Evolutionary conservation across 768 basidiomycete species (phyloP), one percentile per base, ranked within the genome.

Genomic region (Lactarius akahatsu): DNA sequence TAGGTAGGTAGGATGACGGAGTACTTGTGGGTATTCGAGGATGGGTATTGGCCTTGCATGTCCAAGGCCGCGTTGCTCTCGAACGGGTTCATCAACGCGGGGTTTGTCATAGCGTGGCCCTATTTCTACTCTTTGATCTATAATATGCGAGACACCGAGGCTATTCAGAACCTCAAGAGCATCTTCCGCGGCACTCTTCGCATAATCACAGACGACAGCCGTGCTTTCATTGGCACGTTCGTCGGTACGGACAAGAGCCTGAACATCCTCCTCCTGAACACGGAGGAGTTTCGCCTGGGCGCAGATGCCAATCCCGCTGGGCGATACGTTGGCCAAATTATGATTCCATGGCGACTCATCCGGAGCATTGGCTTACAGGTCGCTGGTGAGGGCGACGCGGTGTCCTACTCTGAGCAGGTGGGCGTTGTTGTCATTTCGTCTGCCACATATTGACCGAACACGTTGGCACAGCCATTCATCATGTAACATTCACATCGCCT

Each of bases 1-100:
- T 96, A 96, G 1, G 94, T 96, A 36, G 94, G 94, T 1, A 96
- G 82, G 72, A 96, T 95, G 67, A 96, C 92, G 43, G 91, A 92
- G 76, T 95, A 95, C 77, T 90, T 95, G 81, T 89, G 79, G 80
- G 41, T 71, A 57, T 73, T 62, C 34, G 67, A 45, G 34, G 79
- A 73, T 61, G 57, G 43, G 72, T 75, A 55, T 32, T 71, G 69
- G 64, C 86, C 87, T 79, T 88, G 88, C 88, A 89, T 89, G 68
- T 80, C 84, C 72, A 83, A 74, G 63, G 87, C 83, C 28, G 78
- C 76, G 57, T 66, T 74, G 74, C 83, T 85, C 69, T 83, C 84
- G 74, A 88, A 89, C 30, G 87, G 87, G 77, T 88, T 88, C 87
- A 88, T 88, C 6, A 28, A 16, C 28, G n/a, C 15, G 16, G 23